phyloP scores from a whole-genome alignment of 208 protist species.

The Trypanosoma vivax region DNA sequence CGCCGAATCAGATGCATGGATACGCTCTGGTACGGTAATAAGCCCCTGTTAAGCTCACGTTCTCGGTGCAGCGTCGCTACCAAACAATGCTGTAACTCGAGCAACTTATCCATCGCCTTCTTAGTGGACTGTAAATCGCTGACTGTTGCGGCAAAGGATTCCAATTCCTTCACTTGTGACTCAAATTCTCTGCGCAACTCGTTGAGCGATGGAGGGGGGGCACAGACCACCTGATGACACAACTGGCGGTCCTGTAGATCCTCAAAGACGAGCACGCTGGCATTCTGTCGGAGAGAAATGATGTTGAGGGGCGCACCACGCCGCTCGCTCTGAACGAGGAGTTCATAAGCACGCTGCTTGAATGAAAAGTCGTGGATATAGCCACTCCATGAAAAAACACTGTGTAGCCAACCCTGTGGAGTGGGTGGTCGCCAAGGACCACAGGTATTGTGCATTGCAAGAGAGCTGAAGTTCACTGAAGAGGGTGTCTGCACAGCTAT shows the following conservation, averaged over 20 bases:
- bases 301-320: conserved; percentile 45
- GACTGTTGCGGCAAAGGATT: conserved; percentile 4
- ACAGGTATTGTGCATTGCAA: neutral
- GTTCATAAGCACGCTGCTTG: conserved; percentile 28
- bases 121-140: neutral
- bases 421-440: conserved; percentile 1
- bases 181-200: conserved; percentile 38
- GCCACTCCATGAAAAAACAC: conserved; percentile 19
- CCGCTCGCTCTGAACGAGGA: conserved; percentile 44
- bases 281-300: conserved; percentile 29
- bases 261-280: conserved; percentile 19
- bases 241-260: conserved; percentile 12
- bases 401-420: conserved; percentile 7
- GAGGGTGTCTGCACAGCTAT: conserved; percentile 13
- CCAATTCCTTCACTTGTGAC: conserved; percentile 10
- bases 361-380: conserved; percentile 16
- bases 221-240: conserved; percentile 29
- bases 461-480: conserved; percentile 5
- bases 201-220: conserved; percentile 31
- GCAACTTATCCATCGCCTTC: conserved; percentile 24
- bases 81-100: conserved; percentile 38
- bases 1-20: conserved; percentile 33
- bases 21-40: conserved; percentile 24
- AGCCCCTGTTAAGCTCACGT: conserved; percentile 24
- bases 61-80: conserved; percentile 53